These are phyloP conservation scores for Apiotrichum mycotoxinovorans DNA, from an alignment of 1,284 basidiomycete genomes.

Conservation along the genomic window DNA sequence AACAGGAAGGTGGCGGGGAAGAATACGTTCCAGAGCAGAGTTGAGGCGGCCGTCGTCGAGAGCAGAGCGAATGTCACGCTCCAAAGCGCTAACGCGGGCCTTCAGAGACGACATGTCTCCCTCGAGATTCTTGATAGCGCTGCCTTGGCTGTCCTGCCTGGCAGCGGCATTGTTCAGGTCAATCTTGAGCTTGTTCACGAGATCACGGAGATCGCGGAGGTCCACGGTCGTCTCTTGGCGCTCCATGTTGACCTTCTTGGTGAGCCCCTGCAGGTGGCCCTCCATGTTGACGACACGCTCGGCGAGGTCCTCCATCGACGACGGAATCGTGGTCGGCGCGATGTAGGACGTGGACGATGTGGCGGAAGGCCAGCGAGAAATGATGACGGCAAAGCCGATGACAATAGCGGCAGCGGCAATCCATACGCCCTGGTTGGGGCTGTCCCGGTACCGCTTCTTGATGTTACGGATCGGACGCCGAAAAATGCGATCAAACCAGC, in stretches of 20 bases:
- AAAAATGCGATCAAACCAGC: neutral
- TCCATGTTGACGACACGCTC: neutral
- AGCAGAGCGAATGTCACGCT: conserved; percentile 55
- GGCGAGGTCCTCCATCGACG: conserved; percentile 9
- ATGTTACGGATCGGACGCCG: neutral
- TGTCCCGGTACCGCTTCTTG: neutral
- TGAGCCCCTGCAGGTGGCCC: conserved; percentile 1
- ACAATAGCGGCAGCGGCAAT: neutral
- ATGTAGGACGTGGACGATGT: neutral
- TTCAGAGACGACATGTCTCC: conserved; percentile 26
- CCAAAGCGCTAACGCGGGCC: conserved; percentile 60
- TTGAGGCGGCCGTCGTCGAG: conserved; percentile 42
- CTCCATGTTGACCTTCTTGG: conserved; percentile 28
- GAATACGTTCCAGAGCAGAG: conserved; percentile 45
- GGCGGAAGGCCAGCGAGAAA: neutral
- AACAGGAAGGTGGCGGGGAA: conserved; percentile 51
- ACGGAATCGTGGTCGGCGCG: neutral
- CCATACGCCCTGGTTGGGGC: neutral
- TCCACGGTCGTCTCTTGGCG: conserved; percentile 28
- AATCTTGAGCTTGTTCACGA: conserved; percentile 36
- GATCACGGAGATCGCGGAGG: conserved; percentile 57
- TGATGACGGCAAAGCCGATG: neutral
- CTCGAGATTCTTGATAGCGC: conserved; percentile 11
- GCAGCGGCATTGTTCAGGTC: neutral
- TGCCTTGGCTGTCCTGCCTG: neutral